phyloP scores from a whole-genome alignment of 306 rosid genomes.

The Prunus campanulata region DNA sequence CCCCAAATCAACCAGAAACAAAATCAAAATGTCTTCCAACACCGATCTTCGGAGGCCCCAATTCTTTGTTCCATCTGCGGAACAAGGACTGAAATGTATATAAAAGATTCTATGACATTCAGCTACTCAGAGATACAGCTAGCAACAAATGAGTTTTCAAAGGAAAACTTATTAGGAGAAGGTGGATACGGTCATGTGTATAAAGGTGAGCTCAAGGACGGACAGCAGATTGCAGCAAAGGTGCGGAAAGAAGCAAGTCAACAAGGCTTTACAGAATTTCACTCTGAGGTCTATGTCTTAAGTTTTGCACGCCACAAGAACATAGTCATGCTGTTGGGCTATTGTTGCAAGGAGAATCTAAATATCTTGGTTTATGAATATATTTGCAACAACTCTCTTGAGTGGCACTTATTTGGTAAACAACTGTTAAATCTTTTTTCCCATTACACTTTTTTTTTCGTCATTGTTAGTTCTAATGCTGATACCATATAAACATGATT shows the following conservation, averaged over 20 bases:
- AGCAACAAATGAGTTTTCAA: constrained; percentile 66
- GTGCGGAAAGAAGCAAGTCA: constrained; percentile 72
- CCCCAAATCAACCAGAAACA: constrained; percentile 41
- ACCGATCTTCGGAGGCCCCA: constrained; percentile 50
- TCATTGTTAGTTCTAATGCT: background rate
- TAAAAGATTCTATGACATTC: constrained; percentile 60
- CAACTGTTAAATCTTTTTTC: background rate
- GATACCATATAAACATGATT: background rate
- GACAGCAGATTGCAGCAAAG: constrained; percentile 81
- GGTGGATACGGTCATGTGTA: constrained; percentile 84
- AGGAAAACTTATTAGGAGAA: constrained; percentile 78
- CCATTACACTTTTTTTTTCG: background rate
- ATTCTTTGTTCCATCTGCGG: constrained; percentile 74
- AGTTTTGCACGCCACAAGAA: constrained; percentile 91
- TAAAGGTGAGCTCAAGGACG: constrained; percentile 64
- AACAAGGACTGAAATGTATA: constrained; percentile 50
- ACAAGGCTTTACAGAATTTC: constrained; percentile 78
- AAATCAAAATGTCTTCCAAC: constrained; percentile 25
- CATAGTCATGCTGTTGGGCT: constrained; percentile 85
- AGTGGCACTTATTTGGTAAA: constrained; percentile 86
- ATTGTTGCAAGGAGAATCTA: constrained; percentile 68
- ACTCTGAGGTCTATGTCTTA: constrained; percentile 74
- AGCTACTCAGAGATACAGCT: constrained; percentile 51
- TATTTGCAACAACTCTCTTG: constrained; percentile 76
- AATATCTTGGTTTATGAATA: constrained; percentile 81